A percentile compares a stretch with the other conserved stretches of the same genome.
Evolutionary conservation across 805 yeast genomes (phyloP).

Genomic region (Yamadazyma sp.): DNA sequence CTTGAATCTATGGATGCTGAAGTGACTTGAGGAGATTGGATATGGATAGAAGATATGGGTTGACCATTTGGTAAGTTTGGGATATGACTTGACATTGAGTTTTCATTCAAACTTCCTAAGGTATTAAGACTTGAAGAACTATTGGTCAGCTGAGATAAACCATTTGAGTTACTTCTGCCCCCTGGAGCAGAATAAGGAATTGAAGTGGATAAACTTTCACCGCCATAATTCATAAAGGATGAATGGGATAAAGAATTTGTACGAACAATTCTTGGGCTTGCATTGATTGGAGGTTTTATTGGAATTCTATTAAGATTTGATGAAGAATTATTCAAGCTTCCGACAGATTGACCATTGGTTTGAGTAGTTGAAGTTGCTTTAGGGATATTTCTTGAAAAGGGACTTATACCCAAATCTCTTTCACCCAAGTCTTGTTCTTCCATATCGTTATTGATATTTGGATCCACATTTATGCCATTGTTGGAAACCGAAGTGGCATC

Average conservation of each 20-base stretch:
- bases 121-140: conserved; percentile 13
- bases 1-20: conserved; percentile 74
- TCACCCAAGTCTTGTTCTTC: conserved; percentile 9
- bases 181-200: conserved; percentile 77
- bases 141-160: conserved; percentile 22
- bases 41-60: conserved; percentile 57
- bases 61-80: conserved; percentile 58
- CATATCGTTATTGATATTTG: neutral
- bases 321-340: conserved; percentile 11
- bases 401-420: neutral
- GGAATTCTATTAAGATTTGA: conserved; percentile 15
- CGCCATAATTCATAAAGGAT: conserved; percentile 31
- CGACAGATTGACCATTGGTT: neutral
- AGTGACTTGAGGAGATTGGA: conserved; percentile 65
- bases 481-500: neutral
- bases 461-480: neutral
- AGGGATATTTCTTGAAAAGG: conserved; percentile 2
- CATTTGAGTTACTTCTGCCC: conserved; percentile 54
- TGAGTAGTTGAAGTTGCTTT: neutral
- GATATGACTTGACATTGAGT: conserved; percentile 22
- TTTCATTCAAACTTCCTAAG: conserved; percentile 13
- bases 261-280: conserved; percentile 41
- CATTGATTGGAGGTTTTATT: conserved; percentile 17
- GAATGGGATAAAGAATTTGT: conserved; percentile 40
- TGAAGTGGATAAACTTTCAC: conserved; percentile 50